Evolutionary conservation across 2,329 filamentous ascomycete genomes (phyloP).

Genomic region (Didymella exigua): DNA sequence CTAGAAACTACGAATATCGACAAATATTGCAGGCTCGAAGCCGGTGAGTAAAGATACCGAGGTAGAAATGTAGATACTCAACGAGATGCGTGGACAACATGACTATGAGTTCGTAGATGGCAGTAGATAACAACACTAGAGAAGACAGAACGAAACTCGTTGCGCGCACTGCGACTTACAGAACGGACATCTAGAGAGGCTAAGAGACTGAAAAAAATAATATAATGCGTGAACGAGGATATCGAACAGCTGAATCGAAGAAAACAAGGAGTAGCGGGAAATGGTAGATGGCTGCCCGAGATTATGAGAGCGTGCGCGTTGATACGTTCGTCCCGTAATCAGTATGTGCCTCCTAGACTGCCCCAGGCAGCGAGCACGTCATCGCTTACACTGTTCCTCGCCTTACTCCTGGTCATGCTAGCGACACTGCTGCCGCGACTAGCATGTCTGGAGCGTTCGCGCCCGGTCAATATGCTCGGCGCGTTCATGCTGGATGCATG

Average conservation of each 20-base stretch:
- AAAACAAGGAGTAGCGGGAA: background rate
- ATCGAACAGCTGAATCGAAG: slow-evolving; percentile 2
- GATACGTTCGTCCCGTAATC: background rate
- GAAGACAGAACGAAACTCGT: slow-evolving; percentile 1
- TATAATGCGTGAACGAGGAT: background rate
- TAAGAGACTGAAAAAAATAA: background rate
- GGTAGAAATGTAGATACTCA: background rate
- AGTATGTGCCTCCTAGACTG: slow-evolving; percentile 50
- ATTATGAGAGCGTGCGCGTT: background rate
- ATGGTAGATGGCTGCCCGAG: background rate
- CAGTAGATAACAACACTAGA: background rate
- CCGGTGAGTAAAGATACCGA: background rate
- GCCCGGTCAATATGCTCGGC: background rate
- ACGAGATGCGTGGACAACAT: background rate
- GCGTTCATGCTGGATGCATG: slow-evolving; percentile 14
- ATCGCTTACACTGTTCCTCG: slow-evolving; percentile 50
- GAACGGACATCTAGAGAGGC: background rate
- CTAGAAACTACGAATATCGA: slow-evolving; percentile 3
- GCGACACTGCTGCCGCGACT: slow-evolving; percentile 33
- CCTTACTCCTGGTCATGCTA: slow-evolving; percentile 25
- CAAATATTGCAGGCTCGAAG: background rate
- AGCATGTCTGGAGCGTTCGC: slow-evolving; percentile 18
- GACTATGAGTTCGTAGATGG: background rate
- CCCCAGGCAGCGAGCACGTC: slow-evolving; percentile 56
- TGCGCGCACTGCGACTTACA: slow-evolving; percentile 17